These are phyloP conservation scores for Tulasnella sp. DNA, from an alignment of 768 basidiomycete species.

Conservation along the genomic window DNA sequence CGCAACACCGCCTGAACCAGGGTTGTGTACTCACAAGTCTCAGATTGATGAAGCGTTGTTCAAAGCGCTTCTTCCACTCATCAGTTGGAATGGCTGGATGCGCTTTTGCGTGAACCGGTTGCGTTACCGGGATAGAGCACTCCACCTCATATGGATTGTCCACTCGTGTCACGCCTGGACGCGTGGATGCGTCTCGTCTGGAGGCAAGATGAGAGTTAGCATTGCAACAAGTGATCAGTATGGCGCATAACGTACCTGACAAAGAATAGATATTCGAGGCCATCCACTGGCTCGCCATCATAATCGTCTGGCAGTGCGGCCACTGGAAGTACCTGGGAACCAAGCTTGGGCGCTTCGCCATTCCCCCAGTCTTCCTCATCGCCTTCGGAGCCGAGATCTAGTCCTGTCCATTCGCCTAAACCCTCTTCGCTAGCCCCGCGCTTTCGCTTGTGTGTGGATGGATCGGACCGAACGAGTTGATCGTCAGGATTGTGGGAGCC, in stretches of 20 bases:
- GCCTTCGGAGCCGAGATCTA: neutral
- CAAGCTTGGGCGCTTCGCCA: conserved; percentile 1
- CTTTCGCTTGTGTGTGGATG: too few species aligned
- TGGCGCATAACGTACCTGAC: conserved; percentile 12
- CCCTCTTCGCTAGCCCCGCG: too few species aligned
- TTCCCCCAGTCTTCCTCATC: neutral
- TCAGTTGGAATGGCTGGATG: conserved; percentile 11
- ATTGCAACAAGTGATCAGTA: neutral
- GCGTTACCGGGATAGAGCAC: neutral
- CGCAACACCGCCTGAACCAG: neutral
- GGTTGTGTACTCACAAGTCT: conserved; percentile 1
- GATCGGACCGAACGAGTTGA: too few species aligned
- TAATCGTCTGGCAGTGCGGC: conserved; percentile 16
- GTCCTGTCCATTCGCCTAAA: neutral
- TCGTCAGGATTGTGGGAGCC: too few species aligned
- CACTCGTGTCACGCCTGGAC: conserved; percentile 13
- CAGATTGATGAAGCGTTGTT: conserved; percentile 2
- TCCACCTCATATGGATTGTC: conserved; percentile 2
- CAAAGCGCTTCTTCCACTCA: conserved; percentile 11
- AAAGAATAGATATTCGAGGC: conserved; percentile 14
- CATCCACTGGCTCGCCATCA: conserved; percentile 14
- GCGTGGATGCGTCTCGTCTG: conserved; percentile 11
- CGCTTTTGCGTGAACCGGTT: neutral
- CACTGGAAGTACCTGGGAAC: conserved; percentile 17
- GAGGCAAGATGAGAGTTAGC: neutral